Conservation (phyloP, 2,329 filamentous ascomycete genomes). For the Pezicula radicicola region DNA sequence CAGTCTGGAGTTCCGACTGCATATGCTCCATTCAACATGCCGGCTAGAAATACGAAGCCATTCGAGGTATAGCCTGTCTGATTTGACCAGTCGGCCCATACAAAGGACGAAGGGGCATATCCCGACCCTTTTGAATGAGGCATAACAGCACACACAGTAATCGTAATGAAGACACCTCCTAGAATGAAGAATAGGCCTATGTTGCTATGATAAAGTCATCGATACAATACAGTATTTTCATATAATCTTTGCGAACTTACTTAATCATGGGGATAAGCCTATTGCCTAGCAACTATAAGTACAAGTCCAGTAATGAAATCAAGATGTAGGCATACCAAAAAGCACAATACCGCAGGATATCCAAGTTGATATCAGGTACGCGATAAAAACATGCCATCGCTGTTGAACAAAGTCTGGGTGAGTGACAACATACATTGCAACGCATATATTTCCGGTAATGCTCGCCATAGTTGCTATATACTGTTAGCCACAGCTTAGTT, state of each 20-base stretch:
- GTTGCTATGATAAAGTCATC: slow-evolving; percentile 16
- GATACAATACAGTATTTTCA: no score
- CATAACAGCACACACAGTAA: slow-evolving; percentile 55
- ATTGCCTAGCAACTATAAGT: not conserved
- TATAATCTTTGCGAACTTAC: not conserved
- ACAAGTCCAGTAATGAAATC: no score
- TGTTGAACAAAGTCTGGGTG: slow-evolving; percentile 30
- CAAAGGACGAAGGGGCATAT: slow-evolving; percentile 36
- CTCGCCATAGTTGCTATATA: slow-evolving; percentile 14
- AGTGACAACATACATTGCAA: slow-evolving; percentile 15
- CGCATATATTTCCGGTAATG: slow-evolving; percentile 10
- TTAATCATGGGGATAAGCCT: not conserved
- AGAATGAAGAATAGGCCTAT: slow-evolving; percentile 54
- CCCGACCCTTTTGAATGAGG: slow-evolving; percentile 39
- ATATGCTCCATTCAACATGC: slow-evolving; percentile 67
- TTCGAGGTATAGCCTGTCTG: slow-evolving; percentile 42
- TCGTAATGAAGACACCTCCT: slow-evolving; percentile 53
- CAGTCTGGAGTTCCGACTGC: slow-evolving; percentile 65
- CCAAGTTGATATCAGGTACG: slow-evolving; percentile 39
- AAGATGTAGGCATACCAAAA: not conserved
- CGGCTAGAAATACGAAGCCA: slow-evolving; percentile 55
- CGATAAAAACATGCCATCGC: slow-evolving; percentile 42
- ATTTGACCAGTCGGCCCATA: slow-evolving; percentile 43
- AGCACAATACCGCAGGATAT: slow-evolving; percentile 32
- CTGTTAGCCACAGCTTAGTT: slow-evolving; percentile 6